Evolutionary conservation across 2,329 filamentous ascomycete genomes (phyloP).

Genomic region (Botrytis pseudocinerea): DNA sequence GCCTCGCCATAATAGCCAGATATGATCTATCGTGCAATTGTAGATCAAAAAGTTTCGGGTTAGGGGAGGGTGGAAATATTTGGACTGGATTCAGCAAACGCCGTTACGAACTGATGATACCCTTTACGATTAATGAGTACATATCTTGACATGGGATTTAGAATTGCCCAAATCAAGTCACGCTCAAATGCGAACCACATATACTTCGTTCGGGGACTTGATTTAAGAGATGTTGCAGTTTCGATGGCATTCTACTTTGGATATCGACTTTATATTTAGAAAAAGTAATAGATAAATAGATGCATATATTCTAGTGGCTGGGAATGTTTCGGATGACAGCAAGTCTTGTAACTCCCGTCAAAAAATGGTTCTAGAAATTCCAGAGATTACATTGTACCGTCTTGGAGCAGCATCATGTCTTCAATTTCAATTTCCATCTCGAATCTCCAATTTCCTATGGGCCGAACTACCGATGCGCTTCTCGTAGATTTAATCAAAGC

Average conservation of each 20-base stretch:
- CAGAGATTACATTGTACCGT: neutral
- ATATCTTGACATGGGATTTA: neutral
- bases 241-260: neutral
- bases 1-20: neutral
- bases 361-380: slow-evolving; percentile 5
- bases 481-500: neutral
- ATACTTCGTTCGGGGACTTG: neutral
- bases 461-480: neutral
- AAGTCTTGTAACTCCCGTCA: neutral
- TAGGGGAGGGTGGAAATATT: neutral
- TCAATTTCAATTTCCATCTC: neutral
- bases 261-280: neutral
- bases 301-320: neutral
- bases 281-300: neutral
- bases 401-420: neutral
- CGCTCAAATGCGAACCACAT: neutral
- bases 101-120: slow-evolving; percentile 11
- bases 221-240: neutral
- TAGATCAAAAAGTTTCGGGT: neutral
- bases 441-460: neutral
- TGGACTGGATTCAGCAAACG: neutral
- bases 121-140: neutral
- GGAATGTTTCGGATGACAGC: neutral
- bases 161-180: neutral
- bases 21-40: neutral